Evolutionary conservation across 2,329 filamentous ascomycete genomes (phyloP).

Genomic region (Blastomyces emzantsi): DNA sequence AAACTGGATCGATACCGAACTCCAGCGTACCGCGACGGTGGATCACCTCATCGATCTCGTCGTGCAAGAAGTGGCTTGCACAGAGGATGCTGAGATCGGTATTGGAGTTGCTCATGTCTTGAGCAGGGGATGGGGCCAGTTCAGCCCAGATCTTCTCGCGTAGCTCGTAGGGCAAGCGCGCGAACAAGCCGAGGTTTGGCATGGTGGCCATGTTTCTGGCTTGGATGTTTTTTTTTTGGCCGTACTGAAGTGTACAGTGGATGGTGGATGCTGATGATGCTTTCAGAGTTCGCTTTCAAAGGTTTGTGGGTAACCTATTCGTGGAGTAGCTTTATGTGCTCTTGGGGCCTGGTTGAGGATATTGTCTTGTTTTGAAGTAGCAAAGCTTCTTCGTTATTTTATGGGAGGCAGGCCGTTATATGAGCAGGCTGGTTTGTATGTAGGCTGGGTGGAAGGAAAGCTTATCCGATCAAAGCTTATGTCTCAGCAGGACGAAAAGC

Average conservation of each 20-base stretch:
- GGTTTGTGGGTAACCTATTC: not conserved
- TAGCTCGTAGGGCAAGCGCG: not conserved
- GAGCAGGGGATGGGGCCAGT: not conserved
- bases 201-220: not conserved
- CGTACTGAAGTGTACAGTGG: not conserved
- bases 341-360: not conserved
- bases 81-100: slow-evolving; percentile 4
- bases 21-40: not conserved
- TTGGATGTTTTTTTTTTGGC: not conserved
- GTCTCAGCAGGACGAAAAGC: not conserved
- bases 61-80: not conserved
- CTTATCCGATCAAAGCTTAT: not conserved
- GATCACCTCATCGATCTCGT: not conserved
- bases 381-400: not conserved
- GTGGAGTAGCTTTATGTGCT: not conserved
- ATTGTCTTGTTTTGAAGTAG: not conserved
- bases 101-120: not conserved
- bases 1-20: not conserved
- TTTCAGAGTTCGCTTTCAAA: not conserved
- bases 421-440: not conserved
- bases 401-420: not conserved
- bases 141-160: slow-evolving; percentile 2
- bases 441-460: not conserved
- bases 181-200: not conserved
- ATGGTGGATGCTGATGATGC: not conserved